Percentiles rank a stretch among this genome's conserved stretches.
Evolutionary conservation across 2,329 filamentous ascomycete species (phyloP).

Genomic region (Pseudocercospora fuligena): DNA sequence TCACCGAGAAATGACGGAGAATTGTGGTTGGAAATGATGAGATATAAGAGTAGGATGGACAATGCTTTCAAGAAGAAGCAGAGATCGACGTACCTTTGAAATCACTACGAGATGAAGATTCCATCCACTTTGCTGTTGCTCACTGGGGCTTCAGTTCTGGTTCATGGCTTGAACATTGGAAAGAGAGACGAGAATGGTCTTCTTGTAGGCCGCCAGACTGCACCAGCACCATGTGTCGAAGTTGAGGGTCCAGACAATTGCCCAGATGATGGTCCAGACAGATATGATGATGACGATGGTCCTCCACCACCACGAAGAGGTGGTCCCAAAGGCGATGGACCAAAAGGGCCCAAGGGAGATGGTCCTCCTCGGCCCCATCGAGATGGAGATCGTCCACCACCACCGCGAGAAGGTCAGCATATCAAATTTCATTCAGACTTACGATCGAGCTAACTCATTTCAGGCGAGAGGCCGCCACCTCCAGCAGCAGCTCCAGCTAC

Average conservation of each 20-base stretch:
- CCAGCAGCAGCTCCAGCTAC: background rate
- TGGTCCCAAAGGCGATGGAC: background rate
- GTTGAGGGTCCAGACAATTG: background rate
- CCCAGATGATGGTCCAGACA: background rate
- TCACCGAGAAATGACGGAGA: background rate
- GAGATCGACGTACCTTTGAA: background rate
- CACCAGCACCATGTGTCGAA: background rate
- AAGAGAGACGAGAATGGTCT: conserved; percentile 9
- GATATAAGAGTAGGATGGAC: background rate
- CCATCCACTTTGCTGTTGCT: conserved; percentile 16
- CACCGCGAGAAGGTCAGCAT: no score
- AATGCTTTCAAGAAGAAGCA: background rate
- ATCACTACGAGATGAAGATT: conserved; percentile 15
- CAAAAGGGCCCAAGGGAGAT: background rate
- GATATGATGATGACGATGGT: background rate
- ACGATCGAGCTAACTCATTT: background rate
- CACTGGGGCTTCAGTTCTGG: conserved; percentile 16
- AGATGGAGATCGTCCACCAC: no score
- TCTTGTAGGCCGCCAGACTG: conserved; percentile 5
- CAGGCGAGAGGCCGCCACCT: background rate
- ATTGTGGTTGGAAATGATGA: background rate
- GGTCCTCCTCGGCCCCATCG: no score
- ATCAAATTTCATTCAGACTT: background rate
- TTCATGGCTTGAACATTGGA: conserved; percentile 14
- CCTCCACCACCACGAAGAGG: no score